Conservation (phyloP, 2,329 filamentous ascomycete genomes). For the Anthostomella pinea region DNA sequence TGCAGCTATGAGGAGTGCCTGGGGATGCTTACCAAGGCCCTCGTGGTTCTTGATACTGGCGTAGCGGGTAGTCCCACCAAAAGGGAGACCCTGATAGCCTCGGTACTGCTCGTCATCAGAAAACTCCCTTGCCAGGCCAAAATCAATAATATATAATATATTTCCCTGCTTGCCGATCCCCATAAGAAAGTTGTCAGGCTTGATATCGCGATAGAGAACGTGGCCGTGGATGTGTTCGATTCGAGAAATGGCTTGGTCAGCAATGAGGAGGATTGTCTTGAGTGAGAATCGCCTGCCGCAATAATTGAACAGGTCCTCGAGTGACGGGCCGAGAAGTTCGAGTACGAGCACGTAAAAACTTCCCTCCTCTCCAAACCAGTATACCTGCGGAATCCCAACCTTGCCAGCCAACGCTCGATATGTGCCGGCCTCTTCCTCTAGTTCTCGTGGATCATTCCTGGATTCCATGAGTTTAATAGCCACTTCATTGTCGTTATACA, state of each 20-base stretch:
- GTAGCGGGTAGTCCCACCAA: slow-evolving; percentile 6
- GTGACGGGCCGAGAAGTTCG: slow-evolving; percentile 24
- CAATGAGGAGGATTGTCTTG: slow-evolving; percentile 30
- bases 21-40: slow-evolving; percentile 10
- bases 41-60: slow-evolving; percentile 13
- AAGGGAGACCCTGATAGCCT: slow-evolving; percentile 1
- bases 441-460: slow-evolving; percentile 1
- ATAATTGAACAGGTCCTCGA: slow-evolving; percentile 30
- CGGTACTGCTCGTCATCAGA: slow-evolving; percentile 1
- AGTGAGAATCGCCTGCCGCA: slow-evolving; percentile 28
- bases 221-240: slow-evolving; percentile 24
- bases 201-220: slow-evolving; percentile 28
- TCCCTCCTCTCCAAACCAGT: slow-evolving; percentile 10
- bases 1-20: slow-evolving; percentile 1
- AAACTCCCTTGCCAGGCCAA: slow-evolving; percentile 25
- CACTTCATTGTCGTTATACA: slow-evolving; percentile 4
- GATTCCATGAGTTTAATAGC: slow-evolving; percentile 10
- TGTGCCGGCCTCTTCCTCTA: slow-evolving; percentile 6
- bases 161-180: slow-evolving; percentile 26
- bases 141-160: slow-evolving; percentile 26
- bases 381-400: slow-evolving; percentile 12
- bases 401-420: slow-evolving; percentile 8
- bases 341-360: slow-evolving; percentile 17
- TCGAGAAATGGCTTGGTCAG: slow-evolving; percentile 27
- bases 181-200: slow-evolving; percentile 30